Evolutionary conservation across 768 basidiomycete species (phyloP).

Genomic region (Hemileccinum impolitum): DNA sequence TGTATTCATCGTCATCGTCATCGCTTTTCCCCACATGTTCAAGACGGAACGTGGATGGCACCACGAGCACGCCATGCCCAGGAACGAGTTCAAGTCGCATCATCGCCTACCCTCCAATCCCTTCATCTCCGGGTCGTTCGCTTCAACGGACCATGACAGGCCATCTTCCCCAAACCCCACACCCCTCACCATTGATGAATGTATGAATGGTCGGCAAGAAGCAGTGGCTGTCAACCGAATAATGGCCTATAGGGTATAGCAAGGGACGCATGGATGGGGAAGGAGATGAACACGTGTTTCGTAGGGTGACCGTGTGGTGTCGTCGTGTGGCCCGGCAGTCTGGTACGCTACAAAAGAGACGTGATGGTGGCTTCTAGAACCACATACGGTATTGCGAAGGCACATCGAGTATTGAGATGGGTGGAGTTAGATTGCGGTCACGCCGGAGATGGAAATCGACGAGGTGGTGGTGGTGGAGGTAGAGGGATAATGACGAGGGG

Average conservation of each 20-base stretch:
- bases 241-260: background rate
- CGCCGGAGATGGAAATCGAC: background rate
- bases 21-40: background rate
- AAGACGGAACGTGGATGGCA: conserved; percentile 2
- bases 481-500: background rate
- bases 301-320: background rate
- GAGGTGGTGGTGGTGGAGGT: background rate
- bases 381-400: background rate
- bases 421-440: background rate
- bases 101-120: background rate
- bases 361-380: background rate
- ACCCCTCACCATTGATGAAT: background rate
- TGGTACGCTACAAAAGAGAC: background rate
- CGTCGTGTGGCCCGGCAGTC: background rate
- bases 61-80: conserved; percentile 1
- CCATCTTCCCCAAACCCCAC: background rate
- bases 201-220: background rate
- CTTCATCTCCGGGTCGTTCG: background rate
- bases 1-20: background rate
- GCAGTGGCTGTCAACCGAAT: background rate
- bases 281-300: conserved; percentile 3
- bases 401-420: background rate
- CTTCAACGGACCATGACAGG: background rate
- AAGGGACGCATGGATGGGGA: background rate
- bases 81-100: conserved; percentile 3